These are phyloP conservation scores for Esteya vermicola DNA, from an alignment of 2,329 filamentous ascomycete genomes.

Conservation along the genomic window DNA sequence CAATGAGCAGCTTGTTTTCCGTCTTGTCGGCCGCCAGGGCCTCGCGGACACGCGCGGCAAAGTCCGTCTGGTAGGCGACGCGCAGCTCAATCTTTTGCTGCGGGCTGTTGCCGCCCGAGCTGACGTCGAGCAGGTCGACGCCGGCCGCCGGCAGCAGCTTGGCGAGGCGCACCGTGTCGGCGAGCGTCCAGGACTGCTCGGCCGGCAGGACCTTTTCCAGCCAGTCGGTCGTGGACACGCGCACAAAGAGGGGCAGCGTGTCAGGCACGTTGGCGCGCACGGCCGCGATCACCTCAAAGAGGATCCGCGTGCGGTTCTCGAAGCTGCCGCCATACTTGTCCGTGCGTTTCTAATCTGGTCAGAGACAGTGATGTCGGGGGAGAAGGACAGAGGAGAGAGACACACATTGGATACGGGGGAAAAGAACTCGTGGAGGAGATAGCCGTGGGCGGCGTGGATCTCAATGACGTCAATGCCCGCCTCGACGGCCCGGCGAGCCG, in stretches of 20 bases:
- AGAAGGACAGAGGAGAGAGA: constrained; percentile 1
- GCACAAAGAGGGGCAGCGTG: constrained; percentile 40
- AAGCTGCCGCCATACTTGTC: constrained; percentile 53
- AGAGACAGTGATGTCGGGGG: background rate
- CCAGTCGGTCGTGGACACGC: constrained; percentile 51
- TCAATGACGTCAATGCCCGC: constrained; percentile 69
- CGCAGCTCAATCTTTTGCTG: constrained; percentile 43
- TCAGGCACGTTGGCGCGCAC: constrained; percentile 37
- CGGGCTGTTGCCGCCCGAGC: constrained; percentile 56
- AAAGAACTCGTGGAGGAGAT: constrained; percentile 52
- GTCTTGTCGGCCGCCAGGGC: constrained; percentile 34
- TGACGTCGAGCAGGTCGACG: constrained; percentile 74
- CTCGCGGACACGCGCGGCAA: constrained; percentile 58
- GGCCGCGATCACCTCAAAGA: constrained; percentile 37
- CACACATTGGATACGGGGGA: constrained; percentile 40
- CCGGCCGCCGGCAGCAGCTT: constrained; percentile 56
- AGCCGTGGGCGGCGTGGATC: constrained; percentile 50
- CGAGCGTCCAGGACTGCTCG: constrained; percentile 49
- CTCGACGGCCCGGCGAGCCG: constrained; percentile 44
- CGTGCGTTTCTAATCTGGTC: constrained; percentile 32
- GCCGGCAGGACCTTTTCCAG: constrained; percentile 29
- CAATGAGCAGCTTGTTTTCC: constrained; percentile 42
- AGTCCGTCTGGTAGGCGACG: constrained; percentile 59
- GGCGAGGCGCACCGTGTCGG: constrained; percentile 53
- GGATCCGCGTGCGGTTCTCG: constrained; percentile 49